Evolutionary conservation across 441 rosid species (phyloP).

Genomic region (Pelargonium myrrhifolium): DNA sequence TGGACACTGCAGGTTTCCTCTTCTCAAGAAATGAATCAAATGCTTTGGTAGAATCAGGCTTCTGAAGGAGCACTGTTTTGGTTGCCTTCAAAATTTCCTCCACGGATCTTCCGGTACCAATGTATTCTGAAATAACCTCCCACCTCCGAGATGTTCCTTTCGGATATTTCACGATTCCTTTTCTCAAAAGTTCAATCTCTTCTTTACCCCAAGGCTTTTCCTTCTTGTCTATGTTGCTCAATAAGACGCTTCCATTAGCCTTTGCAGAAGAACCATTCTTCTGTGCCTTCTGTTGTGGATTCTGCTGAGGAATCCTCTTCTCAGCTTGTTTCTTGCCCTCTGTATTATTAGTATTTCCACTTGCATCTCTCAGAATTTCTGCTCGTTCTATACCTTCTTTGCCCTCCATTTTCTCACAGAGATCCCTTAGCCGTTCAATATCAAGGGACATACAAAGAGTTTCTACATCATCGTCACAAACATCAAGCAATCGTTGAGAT

Average conservation of each 20-base stretch:
- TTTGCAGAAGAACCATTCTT: constrained; percentile 33
- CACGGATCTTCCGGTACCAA: constrained; percentile 85
- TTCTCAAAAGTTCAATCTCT: constrained; percentile 86
- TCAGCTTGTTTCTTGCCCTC: constrained; percentile 37
- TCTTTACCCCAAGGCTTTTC: constrained; percentile 85
- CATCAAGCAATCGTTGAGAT: constrained; percentile 49
- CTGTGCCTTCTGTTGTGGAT: background rate
- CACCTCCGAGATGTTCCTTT: constrained; percentile 95
- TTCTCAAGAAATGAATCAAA: constrained; percentile 95
- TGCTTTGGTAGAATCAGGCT: constrained; percentile 85
- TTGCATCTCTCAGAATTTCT: constrained; percentile 47
- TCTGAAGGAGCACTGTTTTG: constrained; percentile 90
- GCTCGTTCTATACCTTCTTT: constrained; percentile 53
- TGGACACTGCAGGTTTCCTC: constrained; percentile 67
- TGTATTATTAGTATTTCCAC: constrained; percentile 24
- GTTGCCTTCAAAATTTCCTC: constrained; percentile 94
- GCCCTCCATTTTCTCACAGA: constrained; percentile 65
- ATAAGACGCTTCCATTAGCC: constrained; percentile 36
- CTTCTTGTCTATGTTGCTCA: constrained; percentile 43
- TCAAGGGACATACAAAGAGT: constrained; percentile 64
- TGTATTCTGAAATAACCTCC: constrained; percentile 91
- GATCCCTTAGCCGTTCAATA: constrained; percentile 50
- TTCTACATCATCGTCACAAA: constrained; percentile 67
- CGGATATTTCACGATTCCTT: constrained; percentile 79
- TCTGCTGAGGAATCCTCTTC: constrained; percentile 40